Evolutionary conservation across 1,284 basidiomycete genomes (phyloP), one percentile per base, ranked within the genome.

Genomic region (Cryptococcus wingfieldii): DNA sequence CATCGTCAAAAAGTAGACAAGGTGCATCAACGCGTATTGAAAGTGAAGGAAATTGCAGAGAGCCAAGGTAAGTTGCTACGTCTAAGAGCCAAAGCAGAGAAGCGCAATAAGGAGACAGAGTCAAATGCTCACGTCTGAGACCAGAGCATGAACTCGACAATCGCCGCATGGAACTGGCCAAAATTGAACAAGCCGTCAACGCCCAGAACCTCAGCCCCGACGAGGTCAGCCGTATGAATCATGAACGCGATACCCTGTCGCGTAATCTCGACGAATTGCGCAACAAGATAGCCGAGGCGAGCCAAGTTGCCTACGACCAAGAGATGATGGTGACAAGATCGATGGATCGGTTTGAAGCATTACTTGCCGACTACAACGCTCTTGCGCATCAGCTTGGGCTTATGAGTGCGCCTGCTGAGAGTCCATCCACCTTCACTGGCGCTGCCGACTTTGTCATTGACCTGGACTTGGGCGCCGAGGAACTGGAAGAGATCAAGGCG

Each of bases 211-310:
- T 94, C 34, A 83, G 86, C 1, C 86, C 86, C 0, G 89, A 92
- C 70, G 90, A 94, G 75, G 89, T 91, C 43, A 78, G 83, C 48
- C 84, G 85, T 38, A 93, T 94, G 90, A 92, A 86, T 63, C 84
- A 84, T 14, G 89, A 92, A 62, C 86, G 89, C 61, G 88, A 90
- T 66, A 83, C 79, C 19, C 79, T 94, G 23, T 52, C 78, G 80
- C 28, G 84, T 81, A 60, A 87, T 80, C 69, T 90, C 39, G 86
- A 87, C 64, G 88, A 89, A 56, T 81, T 91, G 45, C 85, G 84
- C 60, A 80, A 82, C 64, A 90, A 86, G 69, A 83, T 88, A 9
- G 75, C 82, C 0, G 88, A 91, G 63, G 83, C 84, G 1, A 84
- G 85, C 55, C 84, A 86, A 66, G 72, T 77, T 6, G 81, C 87